Evolutionary conservation across 768 basidiomycete species (phyloP).

Genomic region (Suillus sp.): DNA sequence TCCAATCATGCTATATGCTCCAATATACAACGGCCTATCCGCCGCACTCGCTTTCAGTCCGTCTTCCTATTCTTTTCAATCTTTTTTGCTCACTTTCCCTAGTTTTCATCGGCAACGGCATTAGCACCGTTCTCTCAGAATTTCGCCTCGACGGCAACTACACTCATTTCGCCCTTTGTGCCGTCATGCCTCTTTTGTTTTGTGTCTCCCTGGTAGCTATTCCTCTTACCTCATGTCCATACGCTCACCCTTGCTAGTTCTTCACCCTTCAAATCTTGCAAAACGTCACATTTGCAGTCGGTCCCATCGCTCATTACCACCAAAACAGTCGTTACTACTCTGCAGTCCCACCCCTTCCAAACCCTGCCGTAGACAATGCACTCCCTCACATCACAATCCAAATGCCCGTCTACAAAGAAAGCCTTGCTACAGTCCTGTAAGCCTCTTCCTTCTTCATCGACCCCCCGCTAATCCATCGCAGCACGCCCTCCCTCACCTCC

Average conservation of each 20-base stretch:
- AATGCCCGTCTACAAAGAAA: conserved; percentile 62
- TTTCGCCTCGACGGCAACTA: conserved; percentile 49
- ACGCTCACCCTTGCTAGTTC: conserved; percentile 28
- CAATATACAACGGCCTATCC: conserved; percentile 31
- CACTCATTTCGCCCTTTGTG: conserved; percentile 44
- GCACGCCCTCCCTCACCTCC: conserved; percentile 52
- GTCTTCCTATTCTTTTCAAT: background rate
- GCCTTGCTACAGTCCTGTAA: conserved; percentile 51
- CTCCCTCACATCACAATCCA: conserved; percentile 56
- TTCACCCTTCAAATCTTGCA: conserved; percentile 46
- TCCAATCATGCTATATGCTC: conserved; percentile 26
- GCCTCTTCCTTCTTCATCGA: conserved; percentile 23
- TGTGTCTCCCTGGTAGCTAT: conserved; percentile 46
- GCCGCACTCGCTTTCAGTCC: conserved; percentile 29
- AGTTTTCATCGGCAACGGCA: conserved; percentile 65
- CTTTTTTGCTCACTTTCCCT: conserved; percentile 27
- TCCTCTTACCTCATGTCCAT: background rate
- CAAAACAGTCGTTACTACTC: conserved; percentile 58
- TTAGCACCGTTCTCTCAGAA: conserved; percentile 61
- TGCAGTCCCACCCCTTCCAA: conserved; percentile 44
- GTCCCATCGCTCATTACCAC: conserved; percentile 53
- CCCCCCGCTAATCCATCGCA: conserved; percentile 10
- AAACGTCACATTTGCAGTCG: conserved; percentile 43
- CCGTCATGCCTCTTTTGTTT: conserved; percentile 44
- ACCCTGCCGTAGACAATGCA: conserved; percentile 44